A percentile compares a stretch with the other conserved stretches of the same genome.
These are phyloP conservation scores for Vinca major DNA, from an alignment of 305 asterid species.

Conservation along the genomic window DNA sequence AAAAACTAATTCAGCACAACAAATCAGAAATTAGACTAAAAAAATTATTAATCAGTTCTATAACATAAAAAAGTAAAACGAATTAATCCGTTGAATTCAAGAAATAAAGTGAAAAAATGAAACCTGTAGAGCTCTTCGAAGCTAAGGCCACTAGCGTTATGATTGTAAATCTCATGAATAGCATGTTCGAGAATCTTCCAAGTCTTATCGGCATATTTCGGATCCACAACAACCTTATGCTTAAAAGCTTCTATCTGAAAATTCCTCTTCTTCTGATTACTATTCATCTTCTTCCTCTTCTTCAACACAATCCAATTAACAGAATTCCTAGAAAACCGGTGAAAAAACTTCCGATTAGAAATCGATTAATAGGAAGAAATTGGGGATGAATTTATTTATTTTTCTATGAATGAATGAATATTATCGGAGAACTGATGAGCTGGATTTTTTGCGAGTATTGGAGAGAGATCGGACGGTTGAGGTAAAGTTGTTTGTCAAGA, in stretches of 20 bases:
- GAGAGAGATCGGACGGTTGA: constrained; percentile 17
- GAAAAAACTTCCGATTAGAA: constrained; percentile 8
- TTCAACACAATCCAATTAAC: background rate
- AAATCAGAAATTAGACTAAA: no score
- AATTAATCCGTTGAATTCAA: background rate
- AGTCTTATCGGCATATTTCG: constrained; percentile 84
- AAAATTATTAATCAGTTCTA: background rate
- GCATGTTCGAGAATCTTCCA: constrained; percentile 80
- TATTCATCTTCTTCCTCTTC: constrained; percentile 29
- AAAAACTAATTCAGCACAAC: no score
- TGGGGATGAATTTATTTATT: background rate
- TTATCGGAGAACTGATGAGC: background rate
- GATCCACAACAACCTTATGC: constrained; percentile 88
- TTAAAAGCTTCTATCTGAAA: constrained; percentile 79
- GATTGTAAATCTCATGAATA: constrained; percentile 71
- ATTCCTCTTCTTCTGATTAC: constrained; percentile 64
- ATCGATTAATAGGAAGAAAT: background rate
- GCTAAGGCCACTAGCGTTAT: constrained; percentile 90
- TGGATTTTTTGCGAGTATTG: background rate
- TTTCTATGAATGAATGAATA: background rate
- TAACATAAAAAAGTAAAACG: background rate
- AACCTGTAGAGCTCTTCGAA: constrained; percentile 87
- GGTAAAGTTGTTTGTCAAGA: background rate
- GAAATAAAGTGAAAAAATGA: background rate
- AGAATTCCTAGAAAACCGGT: background rate